Conservation (phyloP, 768 basidiomycete genomes). For the Strobilomyces dryophilus region DNA sequence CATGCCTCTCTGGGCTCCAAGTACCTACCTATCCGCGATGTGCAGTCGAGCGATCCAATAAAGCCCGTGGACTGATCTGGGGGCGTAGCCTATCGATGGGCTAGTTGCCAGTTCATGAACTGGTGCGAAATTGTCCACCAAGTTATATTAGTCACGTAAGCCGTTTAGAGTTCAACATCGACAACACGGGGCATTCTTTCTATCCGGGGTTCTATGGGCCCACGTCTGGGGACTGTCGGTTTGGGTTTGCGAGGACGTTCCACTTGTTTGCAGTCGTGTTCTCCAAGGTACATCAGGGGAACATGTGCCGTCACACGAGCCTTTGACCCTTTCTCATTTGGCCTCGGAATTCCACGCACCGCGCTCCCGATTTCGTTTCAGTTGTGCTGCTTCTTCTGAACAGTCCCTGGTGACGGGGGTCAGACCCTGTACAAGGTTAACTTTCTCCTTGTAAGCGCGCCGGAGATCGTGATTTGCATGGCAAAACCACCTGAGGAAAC, state of each 20-base stretch:
- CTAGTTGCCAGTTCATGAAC: constrained; percentile 7
- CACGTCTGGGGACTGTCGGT: background rate
- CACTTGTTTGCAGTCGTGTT: background rate
- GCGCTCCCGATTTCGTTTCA: background rate
- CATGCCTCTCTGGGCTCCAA: background rate
- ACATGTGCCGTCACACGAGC: constrained; percentile 13
- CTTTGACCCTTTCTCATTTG: constrained; percentile 10
- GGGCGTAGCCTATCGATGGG: constrained; percentile 5
- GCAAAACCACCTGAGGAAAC: background rate
- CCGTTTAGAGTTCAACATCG: constrained; percentile 7
- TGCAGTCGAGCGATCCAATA: constrained; percentile 13
- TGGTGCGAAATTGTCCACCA: background rate
- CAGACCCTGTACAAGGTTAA: background rate
- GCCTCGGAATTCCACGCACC: background rate
- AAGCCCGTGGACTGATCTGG: constrained; percentile 6
- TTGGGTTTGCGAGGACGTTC: constrained; percentile 3
- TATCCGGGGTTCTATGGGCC: constrained; percentile 4
- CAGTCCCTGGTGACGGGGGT: background rate
- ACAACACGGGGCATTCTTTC: constrained; percentile 10
- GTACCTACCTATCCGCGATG: constrained; percentile 20
- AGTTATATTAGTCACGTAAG: background rate
- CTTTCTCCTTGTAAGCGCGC: background rate
- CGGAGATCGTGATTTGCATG: constrained; percentile 2
- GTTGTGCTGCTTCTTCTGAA: background rate
- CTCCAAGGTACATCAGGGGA: background rate